Base-by-base conservation (phyloP, 73 alveolate species). In the Diophrys sp. region DNA sequence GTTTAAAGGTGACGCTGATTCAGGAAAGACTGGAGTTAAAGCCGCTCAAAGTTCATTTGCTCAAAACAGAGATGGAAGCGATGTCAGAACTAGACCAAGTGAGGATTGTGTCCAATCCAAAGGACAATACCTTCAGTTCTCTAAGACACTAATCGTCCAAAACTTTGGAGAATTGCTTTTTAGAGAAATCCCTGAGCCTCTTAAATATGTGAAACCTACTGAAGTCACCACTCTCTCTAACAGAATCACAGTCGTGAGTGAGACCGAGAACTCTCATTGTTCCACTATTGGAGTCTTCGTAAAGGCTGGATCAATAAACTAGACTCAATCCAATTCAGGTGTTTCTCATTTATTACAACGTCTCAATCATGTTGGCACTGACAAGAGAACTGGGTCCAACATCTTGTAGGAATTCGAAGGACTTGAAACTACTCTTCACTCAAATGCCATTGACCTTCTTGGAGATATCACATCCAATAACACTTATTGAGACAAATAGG, bases 161-260 rank as follows among this genome's bases (percentile, higher is more conserved):
- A 91, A 90, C 81, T 91, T 87, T 71, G 97, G 97, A 29, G 95
- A 91, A 71, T 86, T 92, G 81, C 89, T 89, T 29, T 76, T 56
- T 54, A 95, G 97, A 71, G 95, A 92, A 80, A 92, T 92, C 83
- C 97, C 97, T 56, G 95, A 89, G 70, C 94, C 97, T 30, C 85
- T 92, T 62, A 85, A 92, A 70, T 89, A 89, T 75, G 97, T 89
- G 82, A 85, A 92, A 79, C 97, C 97, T 30, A 85, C 69, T 89
- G 78, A 86, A 31, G 71, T 72, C 84, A 86, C 93, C 55, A 79
- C 89, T 66, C 81, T 80, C 33, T 74, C 89, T 0, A 86, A 86
- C 78, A 89, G 93, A 55, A 86, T 86, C 81, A 72, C 83, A 54
- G 93, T 86, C 30, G 79, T 89, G 87, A 86, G 87, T 54, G 93